phyloP scores from a whole-genome alignment of 352 stramenopile species.

The Globisporangium viniferum region DNA sequence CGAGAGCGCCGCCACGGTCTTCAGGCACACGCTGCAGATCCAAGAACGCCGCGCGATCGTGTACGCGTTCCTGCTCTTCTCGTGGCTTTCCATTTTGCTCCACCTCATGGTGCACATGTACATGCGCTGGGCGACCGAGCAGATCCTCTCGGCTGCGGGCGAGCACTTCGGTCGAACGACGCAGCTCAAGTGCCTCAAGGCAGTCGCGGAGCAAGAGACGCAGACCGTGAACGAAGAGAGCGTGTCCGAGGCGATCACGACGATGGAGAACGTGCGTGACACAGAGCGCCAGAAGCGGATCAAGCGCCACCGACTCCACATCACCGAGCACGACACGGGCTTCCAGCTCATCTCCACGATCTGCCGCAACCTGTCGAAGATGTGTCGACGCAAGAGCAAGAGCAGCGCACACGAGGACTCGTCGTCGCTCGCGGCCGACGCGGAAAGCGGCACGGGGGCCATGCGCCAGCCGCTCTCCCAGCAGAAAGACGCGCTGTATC shows the following conservation, averaged over 20 bases:
- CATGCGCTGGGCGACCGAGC: conserved; percentile 27
- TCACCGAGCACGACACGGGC: conserved; percentile 22
- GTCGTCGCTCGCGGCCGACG: neutral
- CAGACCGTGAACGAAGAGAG: conserved; percentile 16
- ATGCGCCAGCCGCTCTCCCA: neutral
- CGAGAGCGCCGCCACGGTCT: conserved; percentile 17
- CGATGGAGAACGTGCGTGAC: conserved; percentile 23
- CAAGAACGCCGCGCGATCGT: conserved; percentile 32
- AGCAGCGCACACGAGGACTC: neutral
- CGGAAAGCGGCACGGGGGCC: neutral
- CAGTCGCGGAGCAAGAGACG: conserved; percentile 20
- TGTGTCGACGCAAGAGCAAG: neutral
- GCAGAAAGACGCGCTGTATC: neutral
- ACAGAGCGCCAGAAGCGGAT: conserved; percentile 6
- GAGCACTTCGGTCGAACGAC: conserved; percentile 10
- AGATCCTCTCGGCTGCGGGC: conserved; percentile 30
- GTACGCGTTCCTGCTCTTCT: conserved; percentile 34
- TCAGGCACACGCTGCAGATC: conserved; percentile 15
- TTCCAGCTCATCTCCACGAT: conserved; percentile 27
- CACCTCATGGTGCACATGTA: conserved; percentile 38
- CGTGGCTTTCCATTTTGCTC: conserved; percentile 32
- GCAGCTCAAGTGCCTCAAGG: conserved; percentile 20
- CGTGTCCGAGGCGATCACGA: conserved; percentile 22
- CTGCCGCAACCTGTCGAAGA: conserved; percentile 6
- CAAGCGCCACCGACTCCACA: neutral